Percentiles rank a stretch among this genome's conserved stretches.
phyloP scores from a whole-genome alignment of 352 stramenopile genomes.

The Blastocystis sp. region DNA sequence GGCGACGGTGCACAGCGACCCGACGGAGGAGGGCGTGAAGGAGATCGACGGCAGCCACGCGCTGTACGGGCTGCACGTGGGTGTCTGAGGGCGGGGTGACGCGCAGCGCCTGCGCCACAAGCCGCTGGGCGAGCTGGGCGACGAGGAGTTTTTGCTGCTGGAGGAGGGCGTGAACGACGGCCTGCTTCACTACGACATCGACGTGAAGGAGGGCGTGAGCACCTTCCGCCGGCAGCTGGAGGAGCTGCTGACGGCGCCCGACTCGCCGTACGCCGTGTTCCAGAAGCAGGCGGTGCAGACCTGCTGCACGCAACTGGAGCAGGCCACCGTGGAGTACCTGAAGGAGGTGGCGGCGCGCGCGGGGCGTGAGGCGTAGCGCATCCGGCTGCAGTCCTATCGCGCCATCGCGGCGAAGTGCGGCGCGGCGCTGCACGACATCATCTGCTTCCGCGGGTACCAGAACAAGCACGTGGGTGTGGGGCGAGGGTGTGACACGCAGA shows the following conservation, averaged over 20 bases:
- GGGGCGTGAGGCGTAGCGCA: background rate
- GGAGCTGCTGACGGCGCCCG: background rate
- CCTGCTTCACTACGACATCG: background rate
- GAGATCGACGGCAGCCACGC: constrained; percentile 14
- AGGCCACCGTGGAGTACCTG: constrained; percentile 14
- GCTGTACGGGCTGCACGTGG: background rate
- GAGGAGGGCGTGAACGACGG: constrained; percentile 43
- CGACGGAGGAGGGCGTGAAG: constrained; percentile 22
- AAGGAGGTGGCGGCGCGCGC: background rate
- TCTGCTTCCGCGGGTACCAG: background rate
- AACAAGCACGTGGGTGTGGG: background rate
- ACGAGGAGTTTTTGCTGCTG: constrained; percentile 27
- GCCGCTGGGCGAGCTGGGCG: constrained; percentile 4
- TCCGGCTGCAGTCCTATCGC: constrained; percentile 5
- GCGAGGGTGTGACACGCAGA: background rate
- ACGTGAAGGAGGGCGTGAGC: background rate
- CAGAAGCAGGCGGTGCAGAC: constrained; percentile 16
- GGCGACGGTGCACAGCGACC: background rate
- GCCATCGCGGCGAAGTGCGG: background rate
- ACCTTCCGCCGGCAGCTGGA: constrained; percentile 13
- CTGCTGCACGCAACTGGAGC: constrained; percentile 7
- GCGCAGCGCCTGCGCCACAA: constrained; percentile 33
- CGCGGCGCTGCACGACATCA: background rate
- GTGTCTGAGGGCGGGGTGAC: background rate
- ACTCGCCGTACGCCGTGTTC: background rate